phyloP scores from a whole-genome alignment of 2,329 filamentous ascomycete genomes.

The Pezicula radicicola region DNA sequence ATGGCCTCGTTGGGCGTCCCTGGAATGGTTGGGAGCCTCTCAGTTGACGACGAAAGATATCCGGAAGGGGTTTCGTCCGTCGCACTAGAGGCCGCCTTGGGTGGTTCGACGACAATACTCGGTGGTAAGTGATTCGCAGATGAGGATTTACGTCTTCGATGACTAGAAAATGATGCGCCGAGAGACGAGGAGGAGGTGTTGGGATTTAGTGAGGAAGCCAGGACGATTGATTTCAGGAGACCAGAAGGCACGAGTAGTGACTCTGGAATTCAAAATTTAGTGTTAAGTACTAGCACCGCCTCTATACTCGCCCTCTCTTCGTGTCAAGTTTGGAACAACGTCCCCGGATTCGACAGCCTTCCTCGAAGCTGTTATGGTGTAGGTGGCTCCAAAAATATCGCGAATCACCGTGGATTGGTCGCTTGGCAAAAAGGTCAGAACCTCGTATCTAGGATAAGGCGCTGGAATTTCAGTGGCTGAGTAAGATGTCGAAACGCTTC shows the following conservation, averaged over 20 bases:
- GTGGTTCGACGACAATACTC: slow-evolving; percentile 17
- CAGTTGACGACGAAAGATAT: slow-evolving; percentile 7
- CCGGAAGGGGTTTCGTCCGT: slow-evolving; percentile 10
- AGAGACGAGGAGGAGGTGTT: slow-evolving; percentile 49
- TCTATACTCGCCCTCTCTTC: neutral
- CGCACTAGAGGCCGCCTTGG: slow-evolving; percentile 5
- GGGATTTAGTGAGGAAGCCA: slow-evolving; percentile 46
- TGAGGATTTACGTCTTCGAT: slow-evolving; percentile 33
- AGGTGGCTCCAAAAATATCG: neutral
- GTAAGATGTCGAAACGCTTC: neutral
- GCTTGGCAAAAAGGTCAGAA: neutral
- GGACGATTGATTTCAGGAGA: slow-evolving; percentile 32
- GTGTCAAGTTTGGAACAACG: neutral
- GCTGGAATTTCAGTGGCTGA: neutral
- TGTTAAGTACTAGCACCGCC: neutral
- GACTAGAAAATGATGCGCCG: slow-evolving; percentile 27
- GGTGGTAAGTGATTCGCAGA: slow-evolving; percentile 20
- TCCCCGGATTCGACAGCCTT: neutral
- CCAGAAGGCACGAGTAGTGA: slow-evolving; percentile 26
- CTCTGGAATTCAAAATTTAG: slow-evolving; percentile 12
- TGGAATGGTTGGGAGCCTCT: slow-evolving; percentile 26
- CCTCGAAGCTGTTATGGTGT: neutral
- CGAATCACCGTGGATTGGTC: neutral
- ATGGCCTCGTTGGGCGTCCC: slow-evolving; percentile 60
- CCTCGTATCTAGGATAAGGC: neutral